Conservation (phyloP, 2,329 filamentous ascomycete species). For the Cyclaneusma minus region DNA sequence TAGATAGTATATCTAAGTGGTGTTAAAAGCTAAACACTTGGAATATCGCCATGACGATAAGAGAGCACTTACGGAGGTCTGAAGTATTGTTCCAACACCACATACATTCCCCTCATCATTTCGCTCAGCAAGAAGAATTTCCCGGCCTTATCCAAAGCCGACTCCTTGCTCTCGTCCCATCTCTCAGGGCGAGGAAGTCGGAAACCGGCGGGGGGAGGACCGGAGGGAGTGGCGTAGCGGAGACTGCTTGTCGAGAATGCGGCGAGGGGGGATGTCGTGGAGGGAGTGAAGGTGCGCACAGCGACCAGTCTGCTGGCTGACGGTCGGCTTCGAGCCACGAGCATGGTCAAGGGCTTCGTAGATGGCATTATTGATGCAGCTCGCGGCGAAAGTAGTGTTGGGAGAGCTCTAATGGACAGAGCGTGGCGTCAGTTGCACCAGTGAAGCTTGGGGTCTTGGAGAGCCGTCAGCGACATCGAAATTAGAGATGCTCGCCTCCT, state of each 20-base stretch:
- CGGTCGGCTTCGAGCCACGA: conserved; percentile 19
- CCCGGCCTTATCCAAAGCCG: conserved; percentile 65
- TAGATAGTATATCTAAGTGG: conserved; percentile 77
- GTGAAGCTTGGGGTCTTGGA: too few relatives aligned
- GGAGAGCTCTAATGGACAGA: too few relatives aligned
- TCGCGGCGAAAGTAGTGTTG: conserved; percentile 15
- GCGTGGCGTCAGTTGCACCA: too few relatives aligned
- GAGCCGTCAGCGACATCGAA: too few relatives aligned
- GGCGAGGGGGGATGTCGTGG: conserved; percentile 7
- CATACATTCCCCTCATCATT: conserved; percentile 96
- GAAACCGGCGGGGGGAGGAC: conserved; percentile 69
- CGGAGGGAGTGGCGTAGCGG: conserved; percentile 47
- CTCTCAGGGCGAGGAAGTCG: conserved; percentile 54
- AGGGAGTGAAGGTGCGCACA: conserved; percentile 11
- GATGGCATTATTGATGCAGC: conserved; percentile 19
- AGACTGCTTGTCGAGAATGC: conserved; percentile 14
- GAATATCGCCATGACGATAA: conserved; percentile 8
- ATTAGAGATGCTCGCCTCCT: too few relatives aligned
- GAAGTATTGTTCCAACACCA: conserved; percentile 96
- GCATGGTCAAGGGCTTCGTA: conserved; percentile 19
- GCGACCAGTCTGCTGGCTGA: conserved; percentile 12
- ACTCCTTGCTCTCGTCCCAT: conserved; percentile 72
- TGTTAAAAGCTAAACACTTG: too few relatives aligned
- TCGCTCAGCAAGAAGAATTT: conserved; percentile 94
- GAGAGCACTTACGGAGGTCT: conserved; percentile 69